Evolutionary conservation across 2,329 filamentous ascomycete genomes (phyloP).

Genomic region (Dactylella cylindrospora): DNA sequence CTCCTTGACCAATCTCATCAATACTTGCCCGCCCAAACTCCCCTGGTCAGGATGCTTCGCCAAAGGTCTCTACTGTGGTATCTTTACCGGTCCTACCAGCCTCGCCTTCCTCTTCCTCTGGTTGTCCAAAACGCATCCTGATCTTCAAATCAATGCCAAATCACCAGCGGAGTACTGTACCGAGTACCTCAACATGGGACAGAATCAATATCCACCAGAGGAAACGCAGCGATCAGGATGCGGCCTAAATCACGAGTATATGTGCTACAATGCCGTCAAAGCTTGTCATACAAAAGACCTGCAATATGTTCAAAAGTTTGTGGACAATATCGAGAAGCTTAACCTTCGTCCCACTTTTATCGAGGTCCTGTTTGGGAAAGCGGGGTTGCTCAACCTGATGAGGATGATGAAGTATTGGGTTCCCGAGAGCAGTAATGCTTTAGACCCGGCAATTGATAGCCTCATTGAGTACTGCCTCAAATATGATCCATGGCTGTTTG

Average conservation of each 20-base stretch:
- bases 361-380: constrained; percentile 68
- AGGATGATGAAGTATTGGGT: constrained; percentile 64
- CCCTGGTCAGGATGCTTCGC: constrained; percentile 27
- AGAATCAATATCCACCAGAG: constrained; percentile 34
- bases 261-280: constrained; percentile 56
- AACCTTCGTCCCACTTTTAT: constrained; percentile 51
- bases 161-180: constrained; percentile 56
- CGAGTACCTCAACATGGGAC: constrained; percentile 54
- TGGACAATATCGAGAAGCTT: constrained; percentile 51
- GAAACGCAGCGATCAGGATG: constrained; percentile 50
- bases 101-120: constrained; percentile 61
- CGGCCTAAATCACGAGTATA: constrained; percentile 58
- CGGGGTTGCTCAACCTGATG: constrained; percentile 68
- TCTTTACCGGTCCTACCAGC: constrained; percentile 60
- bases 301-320: constrained; percentile 53
- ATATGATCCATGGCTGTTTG: constrained; percentile 36
- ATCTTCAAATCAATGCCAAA: constrained; percentile 55
- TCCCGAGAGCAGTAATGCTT: constrained; percentile 55
- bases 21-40: constrained; percentile 18
- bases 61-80: constrained; percentile 51
- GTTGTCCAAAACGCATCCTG: constrained; percentile 55
- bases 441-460: constrained; percentile 60
- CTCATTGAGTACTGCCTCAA: constrained; percentile 64
- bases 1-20: constrained; percentile 21
- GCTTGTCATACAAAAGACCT: constrained; percentile 55